Evolutionary conservation across 495 filamentous ascomycete species (phyloP).

Genomic region (Oleoguttula mirabilis): DNA sequence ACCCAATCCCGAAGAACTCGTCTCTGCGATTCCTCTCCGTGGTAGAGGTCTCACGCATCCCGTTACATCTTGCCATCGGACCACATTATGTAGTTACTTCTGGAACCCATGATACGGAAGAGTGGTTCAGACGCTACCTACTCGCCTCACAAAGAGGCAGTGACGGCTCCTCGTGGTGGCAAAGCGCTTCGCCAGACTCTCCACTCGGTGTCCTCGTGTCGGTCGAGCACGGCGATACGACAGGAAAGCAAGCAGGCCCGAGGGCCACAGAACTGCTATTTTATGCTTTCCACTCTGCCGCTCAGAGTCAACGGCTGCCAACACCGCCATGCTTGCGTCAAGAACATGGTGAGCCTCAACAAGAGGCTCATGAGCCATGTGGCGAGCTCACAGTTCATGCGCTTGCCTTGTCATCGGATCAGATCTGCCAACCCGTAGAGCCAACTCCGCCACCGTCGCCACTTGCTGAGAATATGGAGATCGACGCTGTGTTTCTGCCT

Average conservation of each 20-base stretch:
- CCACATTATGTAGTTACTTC: not conserved
- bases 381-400: slow-evolving; percentile 25
- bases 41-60: slow-evolving; percentile 2
- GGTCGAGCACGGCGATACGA: slow-evolving; percentile 1
- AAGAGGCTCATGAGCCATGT: too few relatives aligned
- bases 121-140: slow-evolving; percentile 1
- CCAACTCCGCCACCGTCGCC: slow-evolving; percentile 8
- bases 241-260: not conserved
- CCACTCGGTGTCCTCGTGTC: slow-evolving; percentile 12
- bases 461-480: not conserved
- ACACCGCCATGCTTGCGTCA: slow-evolving; percentile 36
- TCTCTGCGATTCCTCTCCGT: slow-evolving; percentile 6
- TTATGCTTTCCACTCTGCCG: slow-evolving; percentile 30
- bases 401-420: slow-evolving; percentile 31
- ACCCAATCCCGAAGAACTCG: too few relatives aligned
- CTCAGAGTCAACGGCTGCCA: slow-evolving; percentile 26
- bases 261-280: slow-evolving; percentile 43
- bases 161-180: slow-evolving; percentile 5
- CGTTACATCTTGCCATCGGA: slow-evolving; percentile 1
- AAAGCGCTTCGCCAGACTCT: slow-evolving; percentile 6
- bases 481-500: slow-evolving; percentile 21
- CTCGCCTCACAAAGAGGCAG: not conserved
- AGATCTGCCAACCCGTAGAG: slow-evolving; percentile 17
- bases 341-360: not conserved
- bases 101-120: not conserved